A percentile compares a stretch with the other conserved stretches of the same genome.
Evolutionary conservation across 495 filamentous ascomycete species (phyloP).

Genomic region (Poronia punctata): DNA sequence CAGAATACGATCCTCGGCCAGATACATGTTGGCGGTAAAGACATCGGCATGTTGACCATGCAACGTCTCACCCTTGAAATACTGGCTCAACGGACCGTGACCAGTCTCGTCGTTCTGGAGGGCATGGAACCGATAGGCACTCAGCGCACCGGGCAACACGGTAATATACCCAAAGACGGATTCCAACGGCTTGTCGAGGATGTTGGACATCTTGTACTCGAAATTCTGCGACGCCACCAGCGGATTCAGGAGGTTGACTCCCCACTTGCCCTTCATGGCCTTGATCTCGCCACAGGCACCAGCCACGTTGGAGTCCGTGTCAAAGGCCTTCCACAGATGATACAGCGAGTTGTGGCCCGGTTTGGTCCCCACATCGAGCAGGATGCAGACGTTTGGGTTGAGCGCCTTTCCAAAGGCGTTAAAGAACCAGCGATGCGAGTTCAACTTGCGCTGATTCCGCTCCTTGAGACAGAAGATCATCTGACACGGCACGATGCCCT

Average conservation of each 20-base stretch:
- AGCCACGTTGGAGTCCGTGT: slow-evolving; percentile 91
- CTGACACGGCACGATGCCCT: slow-evolving; percentile 97
- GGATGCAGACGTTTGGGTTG: slow-evolving; percentile 91
- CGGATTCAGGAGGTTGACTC: slow-evolving; percentile 81
- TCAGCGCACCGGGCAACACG: slow-evolving; percentile 88
- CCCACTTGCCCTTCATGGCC: slow-evolving; percentile 82
- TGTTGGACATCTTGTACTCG: slow-evolving; percentile 99
- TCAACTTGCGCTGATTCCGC: slow-evolving; percentile 95
- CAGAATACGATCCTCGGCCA: slow-evolving; percentile 96
- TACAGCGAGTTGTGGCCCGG: slow-evolving; percentile 85
- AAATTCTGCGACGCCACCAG: slow-evolving; percentile 97
- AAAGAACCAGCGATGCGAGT: slow-evolving; percentile 99
- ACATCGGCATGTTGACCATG: slow-evolving; percentile 97
- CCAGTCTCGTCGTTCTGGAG: slow-evolving; percentile 95
- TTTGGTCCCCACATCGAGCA: slow-evolving; percentile 92
- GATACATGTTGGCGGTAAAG: slow-evolving; percentile 99
- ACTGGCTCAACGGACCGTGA: slow-evolving; percentile 92
- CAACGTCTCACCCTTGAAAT: slow-evolving; percentile 97
- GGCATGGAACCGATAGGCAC: slow-evolving; percentile 93
- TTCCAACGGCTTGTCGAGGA: slow-evolving; percentile 94
- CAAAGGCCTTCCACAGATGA: slow-evolving; percentile 98
- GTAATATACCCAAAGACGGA: slow-evolving; percentile 98
- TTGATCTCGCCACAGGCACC: slow-evolving; percentile 97
- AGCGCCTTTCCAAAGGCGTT: slow-evolving; percentile 93
- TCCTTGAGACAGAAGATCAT: slow-evolving; percentile 99